Evolutionary conservation across 2,329 filamentous ascomycete species (phyloP).

Genomic region (Helicocarpus griseus): DNA sequence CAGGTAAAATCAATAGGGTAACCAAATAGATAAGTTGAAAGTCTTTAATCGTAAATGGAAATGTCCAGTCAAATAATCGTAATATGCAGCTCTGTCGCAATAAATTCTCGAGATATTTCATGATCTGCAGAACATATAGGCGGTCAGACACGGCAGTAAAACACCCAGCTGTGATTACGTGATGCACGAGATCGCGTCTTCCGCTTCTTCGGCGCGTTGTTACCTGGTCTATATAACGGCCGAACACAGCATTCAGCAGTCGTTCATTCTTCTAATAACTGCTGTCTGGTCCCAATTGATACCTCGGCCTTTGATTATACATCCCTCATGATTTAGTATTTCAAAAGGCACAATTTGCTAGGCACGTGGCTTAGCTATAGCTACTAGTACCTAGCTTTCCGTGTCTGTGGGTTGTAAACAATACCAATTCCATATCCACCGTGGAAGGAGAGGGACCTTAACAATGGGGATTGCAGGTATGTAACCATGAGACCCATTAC

Average conservation of each 20-base stretch:
- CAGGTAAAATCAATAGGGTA: too few species aligned
- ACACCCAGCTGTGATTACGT: not conserved
- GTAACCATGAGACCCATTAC: not conserved
- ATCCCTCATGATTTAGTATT: too few species aligned
- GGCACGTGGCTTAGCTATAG: too few species aligned
- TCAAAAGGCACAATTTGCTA: too few species aligned
- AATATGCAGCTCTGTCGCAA: too few species aligned
- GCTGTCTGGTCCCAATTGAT: too few species aligned
- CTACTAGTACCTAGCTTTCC: too few species aligned
- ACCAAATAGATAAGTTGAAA: too few species aligned
- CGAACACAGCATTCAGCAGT: too few species aligned
- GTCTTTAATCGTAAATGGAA: too few species aligned
- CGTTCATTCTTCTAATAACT: not conserved
- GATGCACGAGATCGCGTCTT: not conserved
- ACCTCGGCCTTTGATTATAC: too few species aligned
- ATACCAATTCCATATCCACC: not conserved
- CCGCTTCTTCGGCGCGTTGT: not conserved
- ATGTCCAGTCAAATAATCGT: too few species aligned
- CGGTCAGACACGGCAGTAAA: not conserved
- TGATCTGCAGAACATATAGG: not conserved
- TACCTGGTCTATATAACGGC: not conserved
- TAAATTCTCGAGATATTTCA: not conserved
- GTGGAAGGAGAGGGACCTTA: not conserved
- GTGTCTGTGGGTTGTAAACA: constrained; percentile 9
- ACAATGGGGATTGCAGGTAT: constrained; percentile 39